phyloP scores from a whole-genome alignment of 768 basidiomycete genomes.

The Leccinum variicolor region DNA sequence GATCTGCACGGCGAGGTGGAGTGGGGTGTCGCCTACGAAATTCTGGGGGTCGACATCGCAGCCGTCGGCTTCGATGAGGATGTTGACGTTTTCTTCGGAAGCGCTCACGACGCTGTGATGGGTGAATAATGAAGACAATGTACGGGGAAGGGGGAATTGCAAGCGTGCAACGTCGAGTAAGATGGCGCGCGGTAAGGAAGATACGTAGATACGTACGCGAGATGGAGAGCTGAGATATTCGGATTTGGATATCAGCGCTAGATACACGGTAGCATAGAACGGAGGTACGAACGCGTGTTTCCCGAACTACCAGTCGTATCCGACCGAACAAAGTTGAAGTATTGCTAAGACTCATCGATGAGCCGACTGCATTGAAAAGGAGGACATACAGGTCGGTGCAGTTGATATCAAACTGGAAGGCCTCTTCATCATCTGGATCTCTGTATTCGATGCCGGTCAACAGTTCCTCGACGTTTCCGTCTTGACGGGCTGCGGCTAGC shows the following conservation, averaged over 20 bases:
- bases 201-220: conserved; percentile 23
- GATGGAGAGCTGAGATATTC: conserved; percentile 25
- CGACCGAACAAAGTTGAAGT: background rate
- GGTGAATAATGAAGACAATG: background rate
- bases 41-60: conserved; percentile 30
- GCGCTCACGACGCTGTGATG: conserved; percentile 13
- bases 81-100: conserved; percentile 19
- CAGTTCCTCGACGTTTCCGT: conserved; percentile 26
- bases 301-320: conserved; percentile 15
- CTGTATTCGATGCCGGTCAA: conserved; percentile 18
- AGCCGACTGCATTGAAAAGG: background rate
- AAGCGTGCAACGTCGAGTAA: background rate
- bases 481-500: conserved; percentile 22
- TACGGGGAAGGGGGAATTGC: background rate
- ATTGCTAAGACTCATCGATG: background rate
- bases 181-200: background rate
- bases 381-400: conserved; percentile 28
- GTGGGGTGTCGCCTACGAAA: conserved; percentile 23
- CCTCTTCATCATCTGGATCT: conserved; percentile 12
- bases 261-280: background rate
- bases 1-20: conserved; percentile 27
- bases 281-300: conserved; percentile 27
- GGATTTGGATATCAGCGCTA: conserved; percentile 8
- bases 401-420: conserved; percentile 30
- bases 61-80: conserved; percentile 23